Evolutionary conservation across 495 filamentous ascomycete species (phyloP), one percentile per base, ranked within the genome.

Genomic region (Penicillium waksmanii): DNA sequence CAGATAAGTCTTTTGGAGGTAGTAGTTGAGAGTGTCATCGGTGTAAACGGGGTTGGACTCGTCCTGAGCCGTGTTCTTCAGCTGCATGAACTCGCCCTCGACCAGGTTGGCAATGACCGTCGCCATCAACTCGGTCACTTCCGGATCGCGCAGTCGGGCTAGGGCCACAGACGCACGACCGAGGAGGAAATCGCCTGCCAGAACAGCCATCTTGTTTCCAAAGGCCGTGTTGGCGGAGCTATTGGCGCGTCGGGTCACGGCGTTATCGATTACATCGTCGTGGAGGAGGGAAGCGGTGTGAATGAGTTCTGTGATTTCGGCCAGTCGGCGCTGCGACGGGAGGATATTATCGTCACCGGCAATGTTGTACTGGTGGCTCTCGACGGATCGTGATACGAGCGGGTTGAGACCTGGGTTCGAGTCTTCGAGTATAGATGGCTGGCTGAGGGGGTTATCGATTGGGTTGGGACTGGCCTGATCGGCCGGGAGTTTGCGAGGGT

Each of bases 11-110:
- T 98, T 98, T 71, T 97, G 92, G n/a, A 98, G 80, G 70, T 98
- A 98, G 73, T 98, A 98, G 9, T 87, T 80, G 55, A 98, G 80
- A 2, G 92, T 90, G 27, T 97, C 89, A 56, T 96, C 89, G 2
- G 88, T 92, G 81, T 89, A 98, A 13, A 81, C 79, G 0, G 92
- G 92, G 60, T 89, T 86, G 56, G 80, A 73, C 75, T 97, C 94
- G 66, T 97, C 94, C 57, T 85, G 82, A 18, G 88, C 89, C 3
- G 95, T 98, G 75, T 98, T 98, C 76, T 96, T 94, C 54, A 98
- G 80, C 78, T 98, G 95, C 93, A 98, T 98, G 80, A 98, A 97
- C 72, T 98, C 95, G 62, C 95, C 95, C 76, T 98, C 96, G 23
- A 98, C 94, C 19, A 98, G 78, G 63, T 98, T 98, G 33, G 96